Evolutionary conservation across 495 filamentous ascomycete genomes (phyloP).

Genomic region (Cryomyces minteri): DNA sequence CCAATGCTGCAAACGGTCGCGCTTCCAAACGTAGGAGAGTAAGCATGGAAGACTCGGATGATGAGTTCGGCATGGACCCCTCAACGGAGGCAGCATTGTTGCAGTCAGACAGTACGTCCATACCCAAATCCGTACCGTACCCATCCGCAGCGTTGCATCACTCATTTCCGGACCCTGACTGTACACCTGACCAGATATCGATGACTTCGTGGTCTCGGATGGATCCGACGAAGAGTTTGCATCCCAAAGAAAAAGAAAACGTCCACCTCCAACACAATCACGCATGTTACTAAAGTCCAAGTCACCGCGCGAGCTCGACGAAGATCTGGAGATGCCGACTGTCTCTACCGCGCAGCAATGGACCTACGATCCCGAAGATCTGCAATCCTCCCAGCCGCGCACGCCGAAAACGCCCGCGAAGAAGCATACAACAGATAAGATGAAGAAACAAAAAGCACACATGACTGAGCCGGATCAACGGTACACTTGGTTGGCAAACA

Average conservation of each 20-base stretch:
- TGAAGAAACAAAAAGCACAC: slow-evolving; percentile 57
- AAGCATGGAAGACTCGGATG: slow-evolving; percentile 38
- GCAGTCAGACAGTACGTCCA: slow-evolving; percentile 23
- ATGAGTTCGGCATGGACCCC: slow-evolving; percentile 46
- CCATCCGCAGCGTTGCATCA: not conserved
- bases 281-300: slow-evolving; percentile 41
- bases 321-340: slow-evolving; percentile 38
- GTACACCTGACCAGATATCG: too few species aligned
- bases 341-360: slow-evolving; percentile 68
- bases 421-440: slow-evolving; percentile 24
- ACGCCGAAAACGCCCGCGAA: slow-evolving; percentile 9
- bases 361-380: slow-evolving; percentile 67
- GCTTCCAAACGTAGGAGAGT: slow-evolving; percentile 17
- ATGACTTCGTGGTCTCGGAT: slow-evolving; percentile 66
- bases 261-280: slow-evolving; percentile 32
- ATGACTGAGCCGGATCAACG: slow-evolving; percentile 61
- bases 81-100: slow-evolving; percentile 33
- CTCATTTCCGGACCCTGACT: not conserved
- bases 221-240: slow-evolving; percentile 61
- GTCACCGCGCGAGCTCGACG: too few species aligned
- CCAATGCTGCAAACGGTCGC: slow-evolving; percentile 14
- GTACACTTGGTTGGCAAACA: slow-evolving; percentile 76
- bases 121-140: not conserved
- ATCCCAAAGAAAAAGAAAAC: slow-evolving; percentile 54
- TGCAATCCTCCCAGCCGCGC: slow-evolving; percentile 35